A percentile compares a stretch with the other conserved stretches of the same genome.
These are phyloP conservation scores for Talaromyces proteolyticus DNA, from an alignment of 495 filamentous ascomycete species.

Conservation along the genomic window DNA sequence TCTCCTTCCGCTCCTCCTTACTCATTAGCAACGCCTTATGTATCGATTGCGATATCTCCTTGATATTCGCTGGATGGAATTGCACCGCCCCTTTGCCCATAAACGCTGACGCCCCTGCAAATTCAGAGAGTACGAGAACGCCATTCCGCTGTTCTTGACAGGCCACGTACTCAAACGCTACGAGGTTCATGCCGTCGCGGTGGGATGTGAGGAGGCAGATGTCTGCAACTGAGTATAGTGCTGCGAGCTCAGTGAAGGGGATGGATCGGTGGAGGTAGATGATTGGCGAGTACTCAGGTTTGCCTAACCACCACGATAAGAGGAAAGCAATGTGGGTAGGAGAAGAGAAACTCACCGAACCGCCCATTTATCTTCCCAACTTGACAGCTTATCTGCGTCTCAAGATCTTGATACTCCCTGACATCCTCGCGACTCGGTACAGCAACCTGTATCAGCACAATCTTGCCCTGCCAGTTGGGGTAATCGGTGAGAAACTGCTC, in stretches of 20 bases:
- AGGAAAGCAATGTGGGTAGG: too few relatives aligned
- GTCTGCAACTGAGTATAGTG: conserved; percentile 84
- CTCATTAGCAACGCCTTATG: conserved; percentile 79
- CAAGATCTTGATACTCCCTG: conserved; percentile 91
- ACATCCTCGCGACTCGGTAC: conserved; percentile 90
- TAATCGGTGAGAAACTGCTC: conserved; percentile 88
- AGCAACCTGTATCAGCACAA: conserved; percentile 89
- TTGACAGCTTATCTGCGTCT: conserved; percentile 82
- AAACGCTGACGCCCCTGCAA: conserved; percentile 83
- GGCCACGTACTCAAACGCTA: conserved; percentile 93
- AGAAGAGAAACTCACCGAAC: conserved; percentile 58
- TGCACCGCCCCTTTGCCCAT: conserved; percentile 73
- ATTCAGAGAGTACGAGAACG: conserved; percentile 87
- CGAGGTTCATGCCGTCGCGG: conserved; percentile 96
- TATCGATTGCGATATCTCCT: conserved; percentile 81
- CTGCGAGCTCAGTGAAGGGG: conserved; percentile 82
- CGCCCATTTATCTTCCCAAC: conserved; percentile 89
- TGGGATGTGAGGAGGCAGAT: conserved; percentile 86
- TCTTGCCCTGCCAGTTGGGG: conserved; percentile 85
- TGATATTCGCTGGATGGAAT: conserved; percentile 89
- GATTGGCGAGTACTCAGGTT: conserved; percentile 87
- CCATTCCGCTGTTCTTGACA: conserved; percentile 79
- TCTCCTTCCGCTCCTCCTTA: conserved; percentile 65
- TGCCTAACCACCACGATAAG: conserved; percentile 39
- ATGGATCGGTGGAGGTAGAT: conserved; percentile 93